Evolutionary conservation across 306 rosid genomes (phyloP).

Genomic region (Abrus precatorius): DNA sequence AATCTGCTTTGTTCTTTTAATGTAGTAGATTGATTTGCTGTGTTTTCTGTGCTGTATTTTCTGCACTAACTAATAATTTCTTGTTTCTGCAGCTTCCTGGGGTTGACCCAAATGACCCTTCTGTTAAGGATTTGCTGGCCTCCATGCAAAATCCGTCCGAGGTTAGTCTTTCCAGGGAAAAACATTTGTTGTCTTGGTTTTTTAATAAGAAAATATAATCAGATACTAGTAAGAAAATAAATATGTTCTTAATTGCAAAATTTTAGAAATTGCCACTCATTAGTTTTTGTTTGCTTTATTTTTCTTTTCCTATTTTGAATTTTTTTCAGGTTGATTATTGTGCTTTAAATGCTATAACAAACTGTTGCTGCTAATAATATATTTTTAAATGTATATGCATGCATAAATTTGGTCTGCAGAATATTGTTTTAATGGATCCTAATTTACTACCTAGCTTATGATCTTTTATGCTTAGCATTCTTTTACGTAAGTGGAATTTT

Average conservation of each 20-base stretch:
- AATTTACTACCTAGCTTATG: not conserved
- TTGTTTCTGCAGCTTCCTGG: slow-evolving; percentile 92
- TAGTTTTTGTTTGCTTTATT: not conserved
- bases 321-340: not conserved
- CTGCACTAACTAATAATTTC: slow-evolving; percentile 34
- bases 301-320: not conserved
- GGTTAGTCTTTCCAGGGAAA: slow-evolving; percentile 45
- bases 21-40: slow-evolving; percentile 30
- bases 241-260: not conserved
- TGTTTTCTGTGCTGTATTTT: slow-evolving; percentile 29
- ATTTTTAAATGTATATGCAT: not conserved
- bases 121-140: slow-evolving; percentile 93
- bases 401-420: slow-evolving; percentile 2
- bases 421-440: not conserved
- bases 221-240: slow-evolving; percentile 21
- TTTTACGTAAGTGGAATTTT: not conserved
- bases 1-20: slow-evolving; percentile 17
- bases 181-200: not conserved
- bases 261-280: not conserved
- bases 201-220: slow-evolving; percentile 20
- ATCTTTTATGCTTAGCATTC: slow-evolving; percentile 17
- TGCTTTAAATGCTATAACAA: slow-evolving; percentile 18
- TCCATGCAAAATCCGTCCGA: slow-evolving; percentile 95
- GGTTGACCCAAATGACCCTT: slow-evolving; percentile 94
- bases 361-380: not conserved